Conservation (phyloP, 495 filamentous ascomycete genomes). For the Evernia prunastri region DNA sequence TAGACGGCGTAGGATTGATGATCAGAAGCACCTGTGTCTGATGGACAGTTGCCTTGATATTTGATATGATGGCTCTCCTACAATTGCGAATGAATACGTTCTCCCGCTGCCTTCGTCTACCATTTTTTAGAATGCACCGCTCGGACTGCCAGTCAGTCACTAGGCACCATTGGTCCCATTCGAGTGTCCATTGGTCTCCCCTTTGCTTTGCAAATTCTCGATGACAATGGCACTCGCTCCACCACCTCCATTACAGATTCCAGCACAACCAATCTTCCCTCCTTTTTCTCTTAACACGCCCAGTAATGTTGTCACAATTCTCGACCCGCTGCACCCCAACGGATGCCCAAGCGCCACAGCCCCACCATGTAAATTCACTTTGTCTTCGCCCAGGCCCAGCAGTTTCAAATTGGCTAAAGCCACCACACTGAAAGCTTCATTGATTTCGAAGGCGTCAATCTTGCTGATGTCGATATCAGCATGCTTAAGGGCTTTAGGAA, state of each 20-base stretch:
- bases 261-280: slow-evolving; percentile 86
- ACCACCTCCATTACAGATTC: slow-evolving; percentile 97
- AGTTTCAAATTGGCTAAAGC: slow-evolving; percentile 93
- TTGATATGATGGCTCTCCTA: background rate
- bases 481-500: slow-evolving; percentile 93
- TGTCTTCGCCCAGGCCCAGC: slow-evolving; percentile 67
- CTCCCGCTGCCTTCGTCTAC: background rate
- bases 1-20: background rate
- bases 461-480: slow-evolving; percentile 66
- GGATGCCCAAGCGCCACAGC: slow-evolving; percentile 95
- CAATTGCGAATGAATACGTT: background rate
- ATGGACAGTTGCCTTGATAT: background rate
- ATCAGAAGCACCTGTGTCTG: background rate
- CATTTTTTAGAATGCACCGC: background rate
- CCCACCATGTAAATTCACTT: slow-evolving; percentile 93
- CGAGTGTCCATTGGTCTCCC: background rate
- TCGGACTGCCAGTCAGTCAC: background rate
- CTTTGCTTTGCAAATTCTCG: slow-evolving; percentile 50
- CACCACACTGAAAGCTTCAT: slow-evolving; percentile 97
- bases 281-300: slow-evolving; percentile 84
- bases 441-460: slow-evolving; percentile 95
- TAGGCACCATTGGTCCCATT: slow-evolving; percentile 19
- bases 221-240: slow-evolving; percentile 88
- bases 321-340: slow-evolving; percentile 84
- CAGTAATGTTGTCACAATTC: slow-evolving; percentile 85